Evolutionary conservation across 352 stramenopile species (phyloP).

Genomic region (Pythium plurisporium): DNA sequence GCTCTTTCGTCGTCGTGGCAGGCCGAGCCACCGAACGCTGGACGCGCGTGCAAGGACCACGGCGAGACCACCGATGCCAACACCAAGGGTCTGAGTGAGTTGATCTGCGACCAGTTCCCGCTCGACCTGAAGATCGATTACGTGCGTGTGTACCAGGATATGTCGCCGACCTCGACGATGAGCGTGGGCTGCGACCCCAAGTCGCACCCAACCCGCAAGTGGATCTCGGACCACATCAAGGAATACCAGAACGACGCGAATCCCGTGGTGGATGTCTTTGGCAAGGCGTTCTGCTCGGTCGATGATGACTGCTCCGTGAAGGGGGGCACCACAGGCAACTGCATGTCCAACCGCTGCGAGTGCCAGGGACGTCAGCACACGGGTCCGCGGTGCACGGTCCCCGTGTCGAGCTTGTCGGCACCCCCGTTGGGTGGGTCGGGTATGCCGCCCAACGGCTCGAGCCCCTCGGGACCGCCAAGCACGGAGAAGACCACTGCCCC

Average conservation of each 20-base stretch:
- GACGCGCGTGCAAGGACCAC: conserved; percentile 46
- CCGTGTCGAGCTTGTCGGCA: background rate
- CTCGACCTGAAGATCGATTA: conserved; percentile 79
- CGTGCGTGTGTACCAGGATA: conserved; percentile 73
- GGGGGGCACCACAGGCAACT: background rate
- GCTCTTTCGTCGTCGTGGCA: conserved; percentile 91
- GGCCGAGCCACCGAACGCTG: conserved; percentile 58
- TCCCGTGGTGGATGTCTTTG: conserved; percentile 23
- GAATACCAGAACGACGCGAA: conserved; percentile 20
- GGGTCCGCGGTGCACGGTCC: background rate
- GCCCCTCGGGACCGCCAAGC: too few species aligned
- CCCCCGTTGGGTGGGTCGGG: background rate
- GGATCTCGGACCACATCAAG: conserved; percentile 21
- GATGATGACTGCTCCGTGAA: conserved; percentile 58
- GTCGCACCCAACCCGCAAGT: conserved; percentile 22
- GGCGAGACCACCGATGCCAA: conserved; percentile 31
- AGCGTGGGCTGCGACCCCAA: conserved; percentile 17
- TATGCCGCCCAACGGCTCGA: too few species aligned
- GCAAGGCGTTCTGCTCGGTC: conserved; percentile 40
- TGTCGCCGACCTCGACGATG: conserved; percentile 19
- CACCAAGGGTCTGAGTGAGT: conserved; percentile 4
- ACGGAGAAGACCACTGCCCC: too few species aligned
- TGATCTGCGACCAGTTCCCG: conserved; percentile 60
- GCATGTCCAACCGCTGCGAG: background rate
- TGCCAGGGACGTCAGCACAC: background rate